Percentiles rank a stretch among this genome's conserved stretches.
Conservation (phyloP, 495 filamentous ascomycete species). For the Staphylotrichum longicolle region DNA sequence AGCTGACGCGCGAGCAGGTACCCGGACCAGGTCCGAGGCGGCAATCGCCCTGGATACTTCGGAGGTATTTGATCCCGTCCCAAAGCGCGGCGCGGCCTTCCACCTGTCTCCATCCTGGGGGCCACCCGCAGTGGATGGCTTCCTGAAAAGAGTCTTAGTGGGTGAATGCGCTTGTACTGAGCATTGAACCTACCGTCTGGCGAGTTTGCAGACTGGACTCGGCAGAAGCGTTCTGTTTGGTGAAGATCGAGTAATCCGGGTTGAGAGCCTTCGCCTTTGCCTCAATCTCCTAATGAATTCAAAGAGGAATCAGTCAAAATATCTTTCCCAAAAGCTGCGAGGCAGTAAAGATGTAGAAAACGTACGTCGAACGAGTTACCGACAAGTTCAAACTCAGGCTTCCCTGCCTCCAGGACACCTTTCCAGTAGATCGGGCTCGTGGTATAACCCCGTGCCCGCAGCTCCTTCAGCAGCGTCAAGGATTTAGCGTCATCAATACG, state of each 20-base stretch:
- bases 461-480: no score
- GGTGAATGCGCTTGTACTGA: no score
- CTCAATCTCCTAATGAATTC: background rate
- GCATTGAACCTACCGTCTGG: background rate
- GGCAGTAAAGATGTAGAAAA: background rate
- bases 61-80: background rate
- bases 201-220: background rate
- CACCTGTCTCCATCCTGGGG: background rate
- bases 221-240: no score
- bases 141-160: background rate
- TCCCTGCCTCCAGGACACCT: background rate
- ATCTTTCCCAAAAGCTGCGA: background rate
- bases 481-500: no score
- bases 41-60: background rate
- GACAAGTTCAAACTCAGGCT: background rate
- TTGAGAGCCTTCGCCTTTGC: conserved; percentile 3
- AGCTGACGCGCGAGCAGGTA: background rate
- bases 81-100: background rate
- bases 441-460: background rate
- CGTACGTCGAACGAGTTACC: background rate
- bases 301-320: background rate
- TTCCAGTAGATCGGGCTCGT: background rate
- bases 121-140: background rate
- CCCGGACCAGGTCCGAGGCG: background rate
- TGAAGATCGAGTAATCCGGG: background rate